Evolutionary conservation across 2,329 filamentous ascomycete species (phyloP), one percentile per base, ranked within the genome.

Genomic region (Fusarium illudens): DNA sequence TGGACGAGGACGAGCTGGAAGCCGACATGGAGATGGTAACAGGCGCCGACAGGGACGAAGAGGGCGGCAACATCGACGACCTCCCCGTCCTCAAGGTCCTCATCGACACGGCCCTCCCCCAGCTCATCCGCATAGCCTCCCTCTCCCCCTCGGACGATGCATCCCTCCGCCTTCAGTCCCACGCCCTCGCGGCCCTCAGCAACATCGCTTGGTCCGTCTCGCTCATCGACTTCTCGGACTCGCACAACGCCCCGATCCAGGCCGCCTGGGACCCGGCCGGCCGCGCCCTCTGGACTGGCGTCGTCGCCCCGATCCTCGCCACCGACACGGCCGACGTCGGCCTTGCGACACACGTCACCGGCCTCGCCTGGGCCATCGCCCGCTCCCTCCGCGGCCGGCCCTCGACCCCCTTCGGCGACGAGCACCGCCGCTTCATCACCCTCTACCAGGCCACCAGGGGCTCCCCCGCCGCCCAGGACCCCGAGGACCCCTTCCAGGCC

Each of bases 171-270:
- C 78, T 90, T 37, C 86, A 86, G 65, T 76, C 77, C 19, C 83
- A 85, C 67, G 85, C 89, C 17, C 78, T 91, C 22, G 85, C 86
- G 3, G 84, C 87, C 15, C 81, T 92, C 61, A 90, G 87, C 80
- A 91, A 91, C 77, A 86, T 91, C 55, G 82, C 89, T 55, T 91
- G 89, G 88, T 89, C 88, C 11, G 80, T 90, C 37, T 88, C 87
- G 9, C 84, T 85, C 70, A 79, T 89, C 68, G 87, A 89, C 76
- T 88, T 89, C 71, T 80, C 83, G 22, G 82, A 86, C 30, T 78
- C 79, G n/a, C 81, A 83, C 53, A 87, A 87, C 73, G 77, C 81
- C 4, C 79, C 80, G 58, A 81, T 91, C 58, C 81, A 82, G 54
- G 78, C 77, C 49, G 82, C 82, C 5, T 91, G 89, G 89, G 75